Evolutionary conservation across 2,329 filamentous ascomycete genomes (phyloP).

Genomic region (Neocucurbitaria cava): DNA sequence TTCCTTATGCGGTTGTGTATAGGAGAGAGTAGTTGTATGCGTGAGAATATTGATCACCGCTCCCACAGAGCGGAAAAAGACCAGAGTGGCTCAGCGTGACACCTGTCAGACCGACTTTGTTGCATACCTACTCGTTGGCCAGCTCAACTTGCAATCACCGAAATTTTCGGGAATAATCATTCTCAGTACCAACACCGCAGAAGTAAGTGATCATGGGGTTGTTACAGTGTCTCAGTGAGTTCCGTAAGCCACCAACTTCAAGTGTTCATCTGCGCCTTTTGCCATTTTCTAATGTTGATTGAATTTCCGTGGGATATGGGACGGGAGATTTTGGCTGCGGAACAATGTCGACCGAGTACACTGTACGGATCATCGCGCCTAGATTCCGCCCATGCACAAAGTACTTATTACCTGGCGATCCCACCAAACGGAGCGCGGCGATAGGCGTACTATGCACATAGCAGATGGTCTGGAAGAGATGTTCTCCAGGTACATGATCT

Average conservation of each 20-base stretch:
- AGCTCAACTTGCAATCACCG: not conserved
- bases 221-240: not conserved
- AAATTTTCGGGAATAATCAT: not conserved
- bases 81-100: not conserved
- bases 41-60: not conserved
- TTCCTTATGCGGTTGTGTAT: not conserved
- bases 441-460: not conserved
- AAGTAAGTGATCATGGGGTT: too few species aligned
- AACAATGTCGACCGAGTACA: constrained; percentile 1
- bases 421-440: constrained; percentile 1
- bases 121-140: not conserved
- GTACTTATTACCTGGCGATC: not conserved
- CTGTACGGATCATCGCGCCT: not conserved
- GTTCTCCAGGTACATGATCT: not conserved
- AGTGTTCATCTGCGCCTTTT: not conserved
- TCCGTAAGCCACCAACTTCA: not conserved
- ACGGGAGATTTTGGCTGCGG: constrained; percentile 1
- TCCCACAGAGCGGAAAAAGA: not conserved
- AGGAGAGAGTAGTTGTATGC: not conserved
- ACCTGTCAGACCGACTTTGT: constrained; percentile 3
- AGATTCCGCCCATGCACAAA: not conserved
- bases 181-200: not conserved
- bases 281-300: not conserved
- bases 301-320: not conserved
- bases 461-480: constrained; percentile 2